phyloP scores from a whole-genome alignment of 179 eudicot genomes.

The Camellia oleifera region DNA sequence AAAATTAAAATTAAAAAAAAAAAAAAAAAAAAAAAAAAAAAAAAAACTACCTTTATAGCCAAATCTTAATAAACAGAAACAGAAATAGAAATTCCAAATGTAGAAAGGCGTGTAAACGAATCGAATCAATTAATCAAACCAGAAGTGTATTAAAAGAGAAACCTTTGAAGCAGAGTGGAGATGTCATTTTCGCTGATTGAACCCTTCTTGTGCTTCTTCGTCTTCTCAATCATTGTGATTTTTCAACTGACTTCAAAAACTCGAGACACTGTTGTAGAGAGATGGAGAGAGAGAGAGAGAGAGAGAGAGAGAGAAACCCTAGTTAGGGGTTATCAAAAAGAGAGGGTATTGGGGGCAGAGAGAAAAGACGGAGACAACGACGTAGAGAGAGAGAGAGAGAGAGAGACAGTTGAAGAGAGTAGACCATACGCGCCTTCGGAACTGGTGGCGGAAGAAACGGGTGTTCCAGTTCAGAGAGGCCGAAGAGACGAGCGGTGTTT shows the following conservation, averaged over 20 bases:
- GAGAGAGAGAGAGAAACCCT: background rate
- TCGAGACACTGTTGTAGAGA: background rate
- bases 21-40: too few species aligned
- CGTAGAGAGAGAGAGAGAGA: too few species aligned
- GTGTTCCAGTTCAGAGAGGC: too few species aligned
- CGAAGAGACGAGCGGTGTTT: too few species aligned
- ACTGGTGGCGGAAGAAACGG: too few species aligned
- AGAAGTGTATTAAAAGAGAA: background rate
- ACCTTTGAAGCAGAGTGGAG: slow-evolving; percentile 18
- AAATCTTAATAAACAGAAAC: background rate
- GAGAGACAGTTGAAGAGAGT: too few species aligned
- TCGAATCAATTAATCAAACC: background rate
- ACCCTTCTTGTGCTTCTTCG: slow-evolving; percentile 14
- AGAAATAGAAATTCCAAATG: background rate
- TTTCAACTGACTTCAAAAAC: slow-evolving; percentile 7
- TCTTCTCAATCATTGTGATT: slow-evolving; percentile 11
- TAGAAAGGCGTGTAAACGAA: too few species aligned
- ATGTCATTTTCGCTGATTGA: slow-evolving; percentile 14
- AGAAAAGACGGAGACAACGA: background rate
- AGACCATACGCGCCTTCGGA: too few species aligned
- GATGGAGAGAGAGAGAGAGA: background rate
- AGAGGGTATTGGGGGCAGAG: background rate
- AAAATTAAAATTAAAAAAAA: background rate
- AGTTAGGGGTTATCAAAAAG: background rate
- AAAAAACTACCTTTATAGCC: background rate